These are phyloP conservation scores for Maudiozyma saulgeensis DNA, from an alignment of 805 yeast species.

Conservation along the genomic window DNA sequence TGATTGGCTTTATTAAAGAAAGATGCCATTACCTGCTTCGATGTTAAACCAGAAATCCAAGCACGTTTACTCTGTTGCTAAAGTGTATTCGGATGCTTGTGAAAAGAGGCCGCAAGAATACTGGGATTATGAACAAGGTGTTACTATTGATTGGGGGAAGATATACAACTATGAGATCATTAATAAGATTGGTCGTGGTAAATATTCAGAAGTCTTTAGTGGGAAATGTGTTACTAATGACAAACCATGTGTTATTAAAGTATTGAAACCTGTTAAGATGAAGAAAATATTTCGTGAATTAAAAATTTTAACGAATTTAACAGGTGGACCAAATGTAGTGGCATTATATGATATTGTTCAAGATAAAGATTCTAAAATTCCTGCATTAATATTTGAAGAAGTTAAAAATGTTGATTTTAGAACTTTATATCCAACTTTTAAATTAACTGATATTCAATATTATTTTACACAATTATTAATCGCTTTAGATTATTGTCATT, in stretches of 20 bases:
- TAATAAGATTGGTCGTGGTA: conserved; percentile 82
- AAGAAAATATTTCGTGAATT: conserved; percentile 89
- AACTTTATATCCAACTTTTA: conserved; percentile 71
- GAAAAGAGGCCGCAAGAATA: conserved; percentile 65
- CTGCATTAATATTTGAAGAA: conserved; percentile 80
- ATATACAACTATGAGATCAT: conserved; percentile 80
- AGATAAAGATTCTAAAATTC: conserved; percentile 76
- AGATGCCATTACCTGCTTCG: conserved; percentile 29
- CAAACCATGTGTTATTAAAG: conserved; percentile 74
- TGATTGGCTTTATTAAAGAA: too few relatives aligned
- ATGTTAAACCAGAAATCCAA: conserved; percentile 26
- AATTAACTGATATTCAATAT: conserved; percentile 64
- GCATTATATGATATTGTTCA: conserved; percentile 74
- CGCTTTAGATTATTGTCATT: conserved; percentile 82
- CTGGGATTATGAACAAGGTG: conserved; percentile 72
- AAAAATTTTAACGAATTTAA: conserved; percentile 73
- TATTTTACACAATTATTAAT: conserved; percentile 74
- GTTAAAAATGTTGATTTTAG: conserved; percentile 81
- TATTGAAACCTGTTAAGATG: conserved; percentile 84
- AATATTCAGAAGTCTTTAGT: conserved; percentile 86
- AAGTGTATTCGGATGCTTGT: conserved; percentile 77
- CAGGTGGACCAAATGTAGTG: conserved; percentile 75
- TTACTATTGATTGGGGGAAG: conserved; percentile 72
- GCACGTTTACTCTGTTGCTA: conserved; percentile 47
- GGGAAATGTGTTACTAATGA: conserved; percentile 61